Evolutionary conservation across 139 green algal genomes (phyloP).

Genomic region (Coelastrella sp.): DNA sequence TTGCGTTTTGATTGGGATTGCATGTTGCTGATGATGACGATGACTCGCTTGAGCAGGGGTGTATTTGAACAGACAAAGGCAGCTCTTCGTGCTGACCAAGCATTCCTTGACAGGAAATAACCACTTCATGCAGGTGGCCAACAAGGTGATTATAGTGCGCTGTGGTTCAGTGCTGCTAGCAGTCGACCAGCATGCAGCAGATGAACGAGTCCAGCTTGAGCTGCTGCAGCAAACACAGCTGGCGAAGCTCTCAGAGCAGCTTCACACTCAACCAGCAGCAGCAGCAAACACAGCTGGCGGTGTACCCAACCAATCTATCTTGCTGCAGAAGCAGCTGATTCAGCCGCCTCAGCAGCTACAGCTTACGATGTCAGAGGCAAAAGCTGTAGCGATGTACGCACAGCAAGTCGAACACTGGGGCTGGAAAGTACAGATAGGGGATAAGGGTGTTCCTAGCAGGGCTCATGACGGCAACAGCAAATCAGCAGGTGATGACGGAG

Average conservation of each 20-base stretch:
- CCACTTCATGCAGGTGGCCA: not conserved
- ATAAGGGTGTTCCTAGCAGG: not conserved
- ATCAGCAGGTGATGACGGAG: not conserved
- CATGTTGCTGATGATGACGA: too few relatives aligned
- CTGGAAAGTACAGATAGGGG: not conserved
- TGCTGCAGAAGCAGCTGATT: not conserved
- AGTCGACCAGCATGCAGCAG: constrained; percentile 89
- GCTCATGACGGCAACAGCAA: too few relatives aligned
- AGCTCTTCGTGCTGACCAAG: too few relatives aligned
- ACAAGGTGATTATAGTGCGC: constrained; percentile 75
- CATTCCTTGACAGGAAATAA: not conserved
- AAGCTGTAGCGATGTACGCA: not conserved
- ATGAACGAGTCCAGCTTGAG: constrained; percentile 85
- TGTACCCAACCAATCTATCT: not conserved
- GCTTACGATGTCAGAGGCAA: not conserved
- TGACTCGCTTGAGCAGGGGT: too few relatives aligned
- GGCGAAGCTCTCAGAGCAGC: not conserved
- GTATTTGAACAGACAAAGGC: too few relatives aligned
- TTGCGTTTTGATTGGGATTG: not conserved
- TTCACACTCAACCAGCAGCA: not conserved
- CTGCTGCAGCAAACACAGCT: not conserved
- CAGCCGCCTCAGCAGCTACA: not conserved
- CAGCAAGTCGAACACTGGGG: constrained; percentile 37
- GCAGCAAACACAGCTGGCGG: not conserved
- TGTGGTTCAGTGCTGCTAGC: constrained; percentile 63